phyloP scores from a whole-genome alignment of 2,329 filamentous ascomycete genomes.

The Parastagonospora avenae region DNA sequence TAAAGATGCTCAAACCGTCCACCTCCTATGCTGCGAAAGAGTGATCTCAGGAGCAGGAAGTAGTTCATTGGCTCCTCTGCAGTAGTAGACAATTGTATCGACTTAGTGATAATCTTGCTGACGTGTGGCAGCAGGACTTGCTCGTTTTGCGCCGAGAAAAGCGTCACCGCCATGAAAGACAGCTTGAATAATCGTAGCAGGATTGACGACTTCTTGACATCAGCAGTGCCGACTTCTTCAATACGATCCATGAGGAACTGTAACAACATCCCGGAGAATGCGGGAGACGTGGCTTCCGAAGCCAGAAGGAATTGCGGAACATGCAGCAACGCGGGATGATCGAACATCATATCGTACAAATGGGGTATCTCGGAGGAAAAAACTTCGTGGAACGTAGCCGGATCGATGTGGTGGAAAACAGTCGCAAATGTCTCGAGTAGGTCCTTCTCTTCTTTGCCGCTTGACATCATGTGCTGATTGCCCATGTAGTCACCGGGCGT shows the following conservation, averaged over 20 bases:
- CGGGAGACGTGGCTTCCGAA: constrained; percentile 96
- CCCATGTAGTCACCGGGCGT: constrained; percentile 91
- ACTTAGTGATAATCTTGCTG: constrained; percentile 95
- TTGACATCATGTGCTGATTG: constrained; percentile 93
- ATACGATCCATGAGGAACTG: constrained; percentile 98
- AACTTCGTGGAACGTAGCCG: constrained; percentile 97
- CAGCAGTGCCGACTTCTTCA: constrained; percentile 88
- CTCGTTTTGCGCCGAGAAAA: constrained; percentile 95
- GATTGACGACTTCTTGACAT: constrained; percentile 91
- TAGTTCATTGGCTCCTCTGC: constrained; percentile 99
- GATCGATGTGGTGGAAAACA: constrained; percentile 97
- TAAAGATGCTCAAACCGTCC: constrained; percentile 98
- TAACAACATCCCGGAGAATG: constrained; percentile 96
- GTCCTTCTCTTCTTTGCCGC: constrained; percentile 95
- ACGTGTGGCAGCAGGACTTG: constrained; percentile 94
- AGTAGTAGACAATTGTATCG: constrained; percentile 92
- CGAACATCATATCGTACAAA: constrained; percentile 96
- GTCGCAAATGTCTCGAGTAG: constrained; percentile 96
- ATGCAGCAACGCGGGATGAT: constrained; percentile 91
- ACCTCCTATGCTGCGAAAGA: constrained; percentile 96
- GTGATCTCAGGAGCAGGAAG: constrained; percentile 86
- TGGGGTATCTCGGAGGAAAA: constrained; percentile 97
- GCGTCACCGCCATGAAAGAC: constrained; percentile 97
- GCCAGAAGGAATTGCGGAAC: constrained; percentile 98
- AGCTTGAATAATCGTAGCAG: constrained; percentile 94